These are phyloP conservation scores for Dactylonectria macrodidyma DNA, from an alignment of 2,329 filamentous ascomycete species.

Conservation along the genomic window DNA sequence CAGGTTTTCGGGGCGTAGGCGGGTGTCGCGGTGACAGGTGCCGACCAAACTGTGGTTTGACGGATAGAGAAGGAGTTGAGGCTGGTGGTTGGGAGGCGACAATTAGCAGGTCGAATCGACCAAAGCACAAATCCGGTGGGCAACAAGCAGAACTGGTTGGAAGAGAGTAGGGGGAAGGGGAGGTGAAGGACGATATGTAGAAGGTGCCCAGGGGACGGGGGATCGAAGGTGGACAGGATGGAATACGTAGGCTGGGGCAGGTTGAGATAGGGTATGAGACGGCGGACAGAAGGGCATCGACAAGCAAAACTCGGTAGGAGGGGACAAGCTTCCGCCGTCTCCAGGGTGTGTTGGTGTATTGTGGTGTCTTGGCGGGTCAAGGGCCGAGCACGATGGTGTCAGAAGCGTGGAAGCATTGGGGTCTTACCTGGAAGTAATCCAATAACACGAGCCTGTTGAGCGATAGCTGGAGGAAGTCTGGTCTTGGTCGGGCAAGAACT, in stretches of 20 bases:
- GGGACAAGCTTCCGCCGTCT: conserved; percentile 33
- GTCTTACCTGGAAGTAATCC: conserved; percentile 43
- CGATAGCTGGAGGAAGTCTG: conserved; percentile 41
- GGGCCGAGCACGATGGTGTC: conserved; percentile 44
- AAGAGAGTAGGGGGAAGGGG: conserved; percentile 10
- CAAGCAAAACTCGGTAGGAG: conserved; percentile 32
- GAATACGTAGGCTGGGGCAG: conserved; percentile 17
- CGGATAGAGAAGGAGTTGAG: conserved; percentile 40
- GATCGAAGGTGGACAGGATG: conserved; percentile 30
- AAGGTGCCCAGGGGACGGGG: conserved; percentile 33
- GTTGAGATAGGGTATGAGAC: conserved; percentile 24
- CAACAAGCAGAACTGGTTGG: conserved; percentile 5
- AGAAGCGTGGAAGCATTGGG: conserved; percentile 40
- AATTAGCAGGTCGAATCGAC: conserved; percentile 23
- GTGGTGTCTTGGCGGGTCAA: conserved; percentile 35
- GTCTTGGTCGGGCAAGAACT: conserved; percentile 44
- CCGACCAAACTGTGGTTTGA: conserved; percentile 35
- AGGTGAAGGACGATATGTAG: conserved; percentile 23
- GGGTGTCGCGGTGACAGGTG: conserved; percentile 40
- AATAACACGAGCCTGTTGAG: conserved; percentile 39
- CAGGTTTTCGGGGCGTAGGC: conserved; percentile 20
- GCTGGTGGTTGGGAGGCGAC: conserved; percentile 33
- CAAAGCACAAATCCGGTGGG: conserved; percentile 3
- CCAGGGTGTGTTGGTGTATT: conserved; percentile 24
- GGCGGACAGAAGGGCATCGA: conserved; percentile 38